Evolutionary conservation across 208 protist species (phyloP).

Genomic region (Entamoeba dispar): DNA sequence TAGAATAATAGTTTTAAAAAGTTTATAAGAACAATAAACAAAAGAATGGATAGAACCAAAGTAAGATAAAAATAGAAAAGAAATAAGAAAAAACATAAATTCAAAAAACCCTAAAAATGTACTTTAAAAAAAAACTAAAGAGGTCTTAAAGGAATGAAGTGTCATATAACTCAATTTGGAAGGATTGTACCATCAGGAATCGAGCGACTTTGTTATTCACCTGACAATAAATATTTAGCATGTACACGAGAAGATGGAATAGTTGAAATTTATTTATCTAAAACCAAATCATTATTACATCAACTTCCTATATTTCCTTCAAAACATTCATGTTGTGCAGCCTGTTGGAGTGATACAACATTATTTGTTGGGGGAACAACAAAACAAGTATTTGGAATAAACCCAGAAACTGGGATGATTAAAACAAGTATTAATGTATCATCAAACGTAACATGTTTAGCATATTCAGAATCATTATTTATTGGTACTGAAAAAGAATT

Average conservation of each 20-base stretch:
- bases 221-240: not conserved
- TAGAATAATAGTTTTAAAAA: too few species aligned
- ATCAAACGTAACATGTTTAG: not conserved
- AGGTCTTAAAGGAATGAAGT: not conserved
- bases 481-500: not conserved
- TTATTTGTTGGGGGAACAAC: not conserved
- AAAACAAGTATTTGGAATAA: not conserved
- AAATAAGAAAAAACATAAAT: too few species aligned
- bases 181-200: not conserved
- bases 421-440: not conserved
- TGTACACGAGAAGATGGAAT: not conserved
- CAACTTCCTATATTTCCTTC: not conserved
- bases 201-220: not conserved
- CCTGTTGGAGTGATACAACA: not conserved
- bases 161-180: not conserved
- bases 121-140: too few species aligned
- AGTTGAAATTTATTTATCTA: not conserved
- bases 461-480: not conserved
- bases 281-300: not conserved
- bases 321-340: not conserved
- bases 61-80: too few species aligned
- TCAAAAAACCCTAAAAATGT: too few species aligned
- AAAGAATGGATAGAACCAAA: too few species aligned
- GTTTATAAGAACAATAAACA: too few species aligned
- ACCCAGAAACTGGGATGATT: not conserved